Evolutionary conservation across 257 asterid species (phyloP).

Genomic region (Solanum clarkiae): DNA sequence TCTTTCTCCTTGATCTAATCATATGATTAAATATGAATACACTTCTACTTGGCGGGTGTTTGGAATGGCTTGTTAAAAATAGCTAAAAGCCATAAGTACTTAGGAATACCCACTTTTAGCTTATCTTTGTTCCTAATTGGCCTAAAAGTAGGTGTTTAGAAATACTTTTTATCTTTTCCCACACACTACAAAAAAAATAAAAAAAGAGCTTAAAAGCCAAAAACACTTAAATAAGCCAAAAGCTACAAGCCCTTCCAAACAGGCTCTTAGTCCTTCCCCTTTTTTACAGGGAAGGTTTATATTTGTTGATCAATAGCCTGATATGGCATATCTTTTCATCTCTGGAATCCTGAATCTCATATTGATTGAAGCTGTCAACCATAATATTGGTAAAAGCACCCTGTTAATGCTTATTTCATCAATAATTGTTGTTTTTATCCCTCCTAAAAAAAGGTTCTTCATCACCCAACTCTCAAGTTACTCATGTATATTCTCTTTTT

Average conservation of each 20-base stretch:
- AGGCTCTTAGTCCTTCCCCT: background rate
- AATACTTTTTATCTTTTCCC: no score
- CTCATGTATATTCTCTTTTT: background rate
- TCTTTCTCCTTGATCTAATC: background rate
- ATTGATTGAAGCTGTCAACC: background rate
- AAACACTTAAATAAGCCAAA: no score
- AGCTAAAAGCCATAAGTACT: no score
- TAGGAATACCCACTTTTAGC: no score
- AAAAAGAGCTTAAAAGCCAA: no score
- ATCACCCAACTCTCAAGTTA: background rate
- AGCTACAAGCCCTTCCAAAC: no score
- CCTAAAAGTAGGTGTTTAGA: no score
- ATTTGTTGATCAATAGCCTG: background rate
- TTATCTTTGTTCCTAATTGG: no score
- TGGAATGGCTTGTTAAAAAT: no score
- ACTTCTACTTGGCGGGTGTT: background rate
- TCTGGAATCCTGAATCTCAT: background rate
- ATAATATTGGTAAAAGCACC: background rate
- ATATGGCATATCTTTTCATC: background rate
- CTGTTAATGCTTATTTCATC: background rate
- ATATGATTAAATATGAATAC: background rate
- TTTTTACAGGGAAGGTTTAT: background rate
- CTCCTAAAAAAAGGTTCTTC: background rate
- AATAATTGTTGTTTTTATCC: background rate
- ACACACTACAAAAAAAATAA: no score